phyloP scores from a whole-genome alignment of 2,329 filamentous ascomycete genomes.

The Sarocladium strictum region DNA sequence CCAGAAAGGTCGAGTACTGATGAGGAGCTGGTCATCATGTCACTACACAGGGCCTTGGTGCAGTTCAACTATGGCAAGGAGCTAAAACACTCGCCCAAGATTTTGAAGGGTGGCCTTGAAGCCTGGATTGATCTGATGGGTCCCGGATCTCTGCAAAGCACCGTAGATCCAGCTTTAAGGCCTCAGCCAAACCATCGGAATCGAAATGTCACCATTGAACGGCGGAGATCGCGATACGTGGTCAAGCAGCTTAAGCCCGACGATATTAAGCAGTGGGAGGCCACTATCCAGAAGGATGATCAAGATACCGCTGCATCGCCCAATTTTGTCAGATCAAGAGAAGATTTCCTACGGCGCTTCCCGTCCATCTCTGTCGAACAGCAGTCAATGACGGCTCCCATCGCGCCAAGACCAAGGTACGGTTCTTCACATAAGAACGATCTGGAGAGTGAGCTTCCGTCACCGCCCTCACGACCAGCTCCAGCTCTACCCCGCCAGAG shows the following conservation, averaged over 20 bases:
- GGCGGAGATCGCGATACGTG: slow-evolving; percentile 38
- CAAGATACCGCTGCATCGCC: slow-evolving; percentile 42
- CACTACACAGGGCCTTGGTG: slow-evolving; percentile 71
- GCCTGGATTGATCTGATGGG: slow-evolving; percentile 86
- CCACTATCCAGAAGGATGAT: slow-evolving; percentile 63
- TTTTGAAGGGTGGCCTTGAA: slow-evolving; percentile 76
- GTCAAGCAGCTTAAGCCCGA: slow-evolving; percentile 69
- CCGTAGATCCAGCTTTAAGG: slow-evolving; percentile 15
- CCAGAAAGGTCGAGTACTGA: slow-evolving; percentile 24
- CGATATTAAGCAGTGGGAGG: slow-evolving; percentile 76
- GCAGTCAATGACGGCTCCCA: slow-evolving; percentile 52
- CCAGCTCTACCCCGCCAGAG: slow-evolving; percentile 63
- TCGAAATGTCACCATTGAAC: slow-evolving; percentile 23
- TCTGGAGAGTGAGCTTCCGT: slow-evolving; percentile 42
- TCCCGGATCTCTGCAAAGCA: slow-evolving; percentile 49
- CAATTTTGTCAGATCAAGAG: slow-evolving; percentile 61
- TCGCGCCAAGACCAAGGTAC: slow-evolving; percentile 19
- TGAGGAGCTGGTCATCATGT: slow-evolving; percentile 54
- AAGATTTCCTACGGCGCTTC: slow-evolving; percentile 79
- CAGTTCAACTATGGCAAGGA: slow-evolving; percentile 79
- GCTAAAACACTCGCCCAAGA: slow-evolving; percentile 64
- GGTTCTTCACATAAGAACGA: slow-evolving; percentile 27
- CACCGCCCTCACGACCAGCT: slow-evolving; percentile 60
- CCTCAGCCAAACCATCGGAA: slow-evolving; percentile 14
- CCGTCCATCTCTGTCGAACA: slow-evolving; percentile 61